Percentiles rank a stretch among this genome's conserved stretches.
Conservation (phyloP, 1,284 basidiomycete species). For the Filobasidium uniguttulatum region DNA sequence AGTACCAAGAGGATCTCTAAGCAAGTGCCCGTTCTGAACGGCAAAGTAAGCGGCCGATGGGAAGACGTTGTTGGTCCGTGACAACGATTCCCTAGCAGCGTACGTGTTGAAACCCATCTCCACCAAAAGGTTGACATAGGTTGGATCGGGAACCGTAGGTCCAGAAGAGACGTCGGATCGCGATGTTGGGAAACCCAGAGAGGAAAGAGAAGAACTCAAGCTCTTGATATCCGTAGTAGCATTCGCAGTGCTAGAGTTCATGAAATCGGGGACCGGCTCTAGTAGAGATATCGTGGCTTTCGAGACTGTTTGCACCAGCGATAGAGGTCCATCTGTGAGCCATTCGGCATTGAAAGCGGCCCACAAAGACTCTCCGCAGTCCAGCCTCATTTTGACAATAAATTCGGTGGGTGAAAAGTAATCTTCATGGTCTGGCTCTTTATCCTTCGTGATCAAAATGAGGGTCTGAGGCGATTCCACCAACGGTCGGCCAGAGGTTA, state of each 20-base stretch:
- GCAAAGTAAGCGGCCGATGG: slow-evolving; percentile 79
- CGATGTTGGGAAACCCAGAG: slow-evolving; percentile 18
- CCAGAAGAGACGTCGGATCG: slow-evolving; percentile 8
- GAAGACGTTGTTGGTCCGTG: slow-evolving; percentile 76
- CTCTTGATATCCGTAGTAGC: no score
- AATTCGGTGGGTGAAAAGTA: slow-evolving; percentile 78
- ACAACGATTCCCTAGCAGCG: slow-evolving; percentile 68
- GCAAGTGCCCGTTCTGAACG: slow-evolving; percentile 64
- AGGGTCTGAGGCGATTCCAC: slow-evolving; percentile 79
- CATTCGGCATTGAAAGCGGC: slow-evolving; percentile 73
- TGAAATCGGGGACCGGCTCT: slow-evolving; percentile 56
- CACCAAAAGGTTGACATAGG: slow-evolving; percentile 62
- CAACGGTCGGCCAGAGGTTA: slow-evolving; percentile 65
- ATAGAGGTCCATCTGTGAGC: slow-evolving; percentile 59
- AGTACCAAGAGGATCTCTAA: slow-evolving; percentile 39
- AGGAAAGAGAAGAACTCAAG: background rate
- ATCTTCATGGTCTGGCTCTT: slow-evolving; percentile 53
- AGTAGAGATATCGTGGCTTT: slow-evolving; percentile 68
- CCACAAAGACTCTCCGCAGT: slow-evolving; percentile 53
- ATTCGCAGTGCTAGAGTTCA: slow-evolving; percentile 23
- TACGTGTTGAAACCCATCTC: slow-evolving; percentile 94
- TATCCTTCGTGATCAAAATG: slow-evolving; percentile 40
- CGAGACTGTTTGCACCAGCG: slow-evolving; percentile 59
- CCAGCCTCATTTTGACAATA: slow-evolving; percentile 63
- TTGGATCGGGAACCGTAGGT: slow-evolving; percentile 48